Conservation (phyloP, 495 filamentous ascomycete genomes). For the Hypomontagnella submonticulosa region DNA sequence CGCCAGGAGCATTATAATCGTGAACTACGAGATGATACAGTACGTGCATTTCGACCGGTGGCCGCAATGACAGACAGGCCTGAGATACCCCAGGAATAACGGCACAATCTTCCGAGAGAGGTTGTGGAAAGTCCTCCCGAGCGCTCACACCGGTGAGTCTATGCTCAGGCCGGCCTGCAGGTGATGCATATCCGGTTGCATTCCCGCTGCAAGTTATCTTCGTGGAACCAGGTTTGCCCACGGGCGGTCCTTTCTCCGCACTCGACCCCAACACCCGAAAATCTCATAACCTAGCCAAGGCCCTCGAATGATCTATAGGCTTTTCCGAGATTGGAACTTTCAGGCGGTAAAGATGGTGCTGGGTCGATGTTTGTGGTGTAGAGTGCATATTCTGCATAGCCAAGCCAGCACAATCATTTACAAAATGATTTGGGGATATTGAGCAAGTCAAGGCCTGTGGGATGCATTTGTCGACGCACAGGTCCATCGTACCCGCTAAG, state of each 20-base stretch:
- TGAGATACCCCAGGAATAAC: constrained; percentile 24
- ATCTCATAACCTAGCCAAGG: constrained; percentile 34
- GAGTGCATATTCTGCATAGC: constrained; percentile 10
- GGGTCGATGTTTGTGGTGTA: constrained; percentile 17
- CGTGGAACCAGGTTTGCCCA: constrained; percentile 36
- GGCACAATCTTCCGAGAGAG: constrained; percentile 34
- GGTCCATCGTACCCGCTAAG: constrained; percentile 7
- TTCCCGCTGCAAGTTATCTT: constrained; percentile 41
- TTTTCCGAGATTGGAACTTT: constrained; percentile 24
- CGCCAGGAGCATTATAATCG: background rate
- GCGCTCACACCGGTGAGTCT: constrained; percentile 36
- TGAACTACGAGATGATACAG: constrained; percentile 17
- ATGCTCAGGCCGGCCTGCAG: constrained; percentile 32
- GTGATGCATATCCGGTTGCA: constrained; percentile 43
- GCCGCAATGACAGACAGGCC: constrained; percentile 1
- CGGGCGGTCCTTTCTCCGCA: constrained; percentile 33
- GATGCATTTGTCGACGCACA: constrained; percentile 1
- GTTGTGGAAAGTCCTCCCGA: constrained; percentile 30
- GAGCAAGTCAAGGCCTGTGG: background rate
- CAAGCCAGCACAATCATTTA: constrained; percentile 10
- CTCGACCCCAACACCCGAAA: constrained; percentile 25
- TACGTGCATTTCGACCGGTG: background rate
- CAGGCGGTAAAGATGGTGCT: constrained; percentile 8
- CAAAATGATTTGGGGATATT: background rate
- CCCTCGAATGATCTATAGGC: constrained; percentile 38